These are phyloP conservation scores for Colletotrichum phormii DNA, from an alignment of 2,329 filamentous ascomycete species.

Conservation along the genomic window DNA sequence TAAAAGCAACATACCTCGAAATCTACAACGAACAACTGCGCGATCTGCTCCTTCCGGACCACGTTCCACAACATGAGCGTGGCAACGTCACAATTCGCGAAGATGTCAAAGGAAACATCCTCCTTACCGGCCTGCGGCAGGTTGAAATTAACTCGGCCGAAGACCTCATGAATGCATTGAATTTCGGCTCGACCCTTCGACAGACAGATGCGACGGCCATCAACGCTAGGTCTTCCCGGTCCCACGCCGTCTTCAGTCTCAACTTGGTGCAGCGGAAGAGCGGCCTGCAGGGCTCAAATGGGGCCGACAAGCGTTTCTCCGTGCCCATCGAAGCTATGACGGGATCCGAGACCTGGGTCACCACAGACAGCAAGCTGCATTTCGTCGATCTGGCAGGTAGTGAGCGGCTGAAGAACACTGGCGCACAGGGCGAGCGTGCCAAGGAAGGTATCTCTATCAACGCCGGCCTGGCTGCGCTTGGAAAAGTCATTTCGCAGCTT, in stretches of 20 bases:
- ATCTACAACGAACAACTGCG: constrained; percentile 98
- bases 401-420: constrained; percentile 96
- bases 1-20: constrained; percentile 95
- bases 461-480: constrained; percentile 90
- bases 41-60: constrained; percentile 86
- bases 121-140: constrained; percentile 90
- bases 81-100: constrained; percentile 90
- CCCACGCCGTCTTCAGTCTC: constrained; percentile 95
- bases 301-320: constrained; percentile 85
- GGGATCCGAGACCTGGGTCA: constrained; percentile 77
- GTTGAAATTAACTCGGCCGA: constrained; percentile 91
- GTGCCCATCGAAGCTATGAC: constrained; percentile 85
- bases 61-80: constrained; percentile 76
- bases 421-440: constrained; percentile 92
- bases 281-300: constrained; percentile 62
- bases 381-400: constrained; percentile 98
- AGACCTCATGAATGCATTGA: constrained; percentile 88
- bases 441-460: constrained; percentile 99
- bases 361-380: constrained; percentile 97
- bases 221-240: constrained; percentile 97
- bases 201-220: constrained; percentile 98
- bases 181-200: constrained; percentile 92
- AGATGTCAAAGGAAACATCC: constrained; percentile 92
- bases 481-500: constrained; percentile 98
- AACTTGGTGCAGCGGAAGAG: constrained; percentile 89